Base-by-base conservation (phyloP, 179 eudicot species). In the Amaranthus tricolor region DNA sequence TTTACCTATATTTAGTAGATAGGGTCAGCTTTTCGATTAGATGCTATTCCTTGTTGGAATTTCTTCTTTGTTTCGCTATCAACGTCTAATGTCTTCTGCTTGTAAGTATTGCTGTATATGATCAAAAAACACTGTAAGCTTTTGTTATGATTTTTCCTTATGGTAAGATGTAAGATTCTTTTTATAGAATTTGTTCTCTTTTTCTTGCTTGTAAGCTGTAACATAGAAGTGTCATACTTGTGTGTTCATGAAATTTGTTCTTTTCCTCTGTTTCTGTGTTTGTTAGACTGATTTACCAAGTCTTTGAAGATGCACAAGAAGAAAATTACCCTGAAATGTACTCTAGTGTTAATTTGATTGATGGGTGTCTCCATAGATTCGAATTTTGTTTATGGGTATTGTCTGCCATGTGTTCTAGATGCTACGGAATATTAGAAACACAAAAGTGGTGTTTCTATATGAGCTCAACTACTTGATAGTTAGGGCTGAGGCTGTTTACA, bases 11-110 rank as follows among this genome's bases (percentile, higher is more conserved):
- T 31, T 53, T 31, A 31, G 40, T 31, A 15, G 60, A 54, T 69
- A 69, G 60, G 56, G 12, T 11, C 44, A 43, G 67, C 43, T 19
- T 57, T 67, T 44, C 59, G 20, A 47, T 45, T 54, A 66, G 63
- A 68, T 68, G 67, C 51, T 76, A 40, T 51, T 68, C 52, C 12
- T 65, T 57, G 45, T 67, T 10, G 56, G 65, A 56, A 15, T 24
- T 31, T 48, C 63, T 47, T 57, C 48, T 66, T 75, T 75, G 66
- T 68, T 47, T 53, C 19, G 48, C 40, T 66, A 52, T 76, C 70
- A 19, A 53, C 54, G n/a, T 66, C 15, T 5, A 13, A 0, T 40
- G 71, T 56, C 50, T 51, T 59, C 69, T 45, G 63, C 50, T 44
- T 62, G 47, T 15, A 17, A 63, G 47, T 61, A 57, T 51, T 11